A percentile compares a stretch with the other conserved stretches of the same genome.
Conservation (phyloP, 495 filamentous ascomycete genomes). For the Neurospora cerealis region DNA sequence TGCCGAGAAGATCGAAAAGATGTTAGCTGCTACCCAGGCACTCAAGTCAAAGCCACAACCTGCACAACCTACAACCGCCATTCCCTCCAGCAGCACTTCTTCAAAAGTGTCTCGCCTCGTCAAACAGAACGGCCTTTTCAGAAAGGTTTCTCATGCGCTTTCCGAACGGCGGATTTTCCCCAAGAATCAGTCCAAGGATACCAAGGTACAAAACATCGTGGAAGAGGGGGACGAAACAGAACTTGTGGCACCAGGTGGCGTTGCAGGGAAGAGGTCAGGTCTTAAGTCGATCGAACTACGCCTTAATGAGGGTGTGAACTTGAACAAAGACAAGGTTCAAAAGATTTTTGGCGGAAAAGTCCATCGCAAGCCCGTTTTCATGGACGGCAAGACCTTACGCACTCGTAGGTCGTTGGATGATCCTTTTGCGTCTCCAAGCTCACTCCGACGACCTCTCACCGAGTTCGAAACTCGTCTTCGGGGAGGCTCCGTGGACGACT, state of each 20-base stretch:
- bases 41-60: neutral
- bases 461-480: conserved; percentile 11
- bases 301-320: conserved; percentile 19
- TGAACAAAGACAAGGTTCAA: conserved; percentile 13
- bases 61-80: neutral
- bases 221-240: neutral
- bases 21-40: conserved; percentile 17
- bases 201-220: neutral
- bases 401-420: conserved; percentile 13
- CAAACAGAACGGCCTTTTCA: neutral
- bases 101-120: conserved; percentile 2
- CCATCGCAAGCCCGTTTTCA: conserved; percentile 15
- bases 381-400: conserved; percentile 11
- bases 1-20: conserved; percentile 17
- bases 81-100: neutral
- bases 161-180: neutral
- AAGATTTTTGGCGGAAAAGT: conserved; percentile 13
- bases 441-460: neutral
- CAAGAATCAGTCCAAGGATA: neutral
- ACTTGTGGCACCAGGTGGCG: neutral
- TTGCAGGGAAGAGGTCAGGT: neutral
- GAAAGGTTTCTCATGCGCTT: neutral
- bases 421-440: conserved; percentile 20
- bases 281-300: conserved; percentile 11
- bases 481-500: conserved; percentile 1